Evolutionary conservation across 371 early-diverging fungal genomes (phyloP).

Genomic region (Syncephalis fuscata): DNA sequence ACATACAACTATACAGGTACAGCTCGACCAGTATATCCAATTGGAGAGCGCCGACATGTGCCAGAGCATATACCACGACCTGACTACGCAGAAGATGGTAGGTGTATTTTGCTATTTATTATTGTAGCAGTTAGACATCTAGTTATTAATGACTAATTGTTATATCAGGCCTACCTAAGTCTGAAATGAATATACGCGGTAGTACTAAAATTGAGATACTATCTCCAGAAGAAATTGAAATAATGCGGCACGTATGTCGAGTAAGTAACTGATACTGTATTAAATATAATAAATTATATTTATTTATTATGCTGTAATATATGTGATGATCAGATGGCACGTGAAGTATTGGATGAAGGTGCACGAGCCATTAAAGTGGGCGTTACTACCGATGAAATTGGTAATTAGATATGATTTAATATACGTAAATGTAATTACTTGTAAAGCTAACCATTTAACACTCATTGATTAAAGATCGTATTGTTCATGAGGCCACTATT

Average conservation of each 20-base stretch:
- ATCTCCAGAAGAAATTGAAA: constrained; percentile 51
- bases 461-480: constrained; percentile 28
- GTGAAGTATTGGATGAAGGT: constrained; percentile 75
- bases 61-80: constrained; percentile 60
- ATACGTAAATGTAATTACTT: not conserved
- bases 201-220: constrained; percentile 47
- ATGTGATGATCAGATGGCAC: constrained; percentile 32
- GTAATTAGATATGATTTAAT: constrained; percentile 6
- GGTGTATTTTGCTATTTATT: not conserved
- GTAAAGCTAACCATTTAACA: not conserved
- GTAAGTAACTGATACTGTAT: constrained; percentile 14
- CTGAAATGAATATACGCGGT: constrained; percentile 43
- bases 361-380: constrained; percentile 63
- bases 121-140: not conserved
- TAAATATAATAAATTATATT: not conserved
- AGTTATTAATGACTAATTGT: not conserved
- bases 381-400: constrained; percentile 81
- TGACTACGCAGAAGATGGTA: constrained; percentile 63
- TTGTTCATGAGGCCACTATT: constrained; percentile 75
- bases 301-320: not conserved
- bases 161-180: constrained; percentile 37
- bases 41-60: constrained; percentile 54
- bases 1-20: constrained; percentile 61
- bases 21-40: constrained; percentile 73
- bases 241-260: constrained; percentile 60